phyloP scores from a whole-genome alignment of 306 rosid species.

The Gynostemma pentaphyllum region DNA sequence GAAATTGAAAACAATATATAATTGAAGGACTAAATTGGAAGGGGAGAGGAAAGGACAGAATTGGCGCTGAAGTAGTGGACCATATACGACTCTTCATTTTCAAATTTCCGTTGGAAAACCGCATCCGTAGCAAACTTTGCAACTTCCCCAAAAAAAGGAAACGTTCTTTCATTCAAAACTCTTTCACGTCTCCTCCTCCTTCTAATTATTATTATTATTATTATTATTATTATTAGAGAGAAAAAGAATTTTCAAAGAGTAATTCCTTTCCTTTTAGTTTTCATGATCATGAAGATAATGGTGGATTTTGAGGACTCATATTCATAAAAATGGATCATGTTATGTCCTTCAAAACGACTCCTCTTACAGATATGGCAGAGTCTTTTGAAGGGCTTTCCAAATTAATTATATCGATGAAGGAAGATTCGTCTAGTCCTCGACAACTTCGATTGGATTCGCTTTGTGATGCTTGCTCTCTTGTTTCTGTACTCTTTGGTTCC shows the following conservation, averaged over 20 bases:
- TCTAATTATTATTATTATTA: no score
- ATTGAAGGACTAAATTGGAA: no score
- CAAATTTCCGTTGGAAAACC: slow-evolving; percentile 13
- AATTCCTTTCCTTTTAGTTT: background rate
- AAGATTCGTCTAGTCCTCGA: slow-evolving; percentile 2
- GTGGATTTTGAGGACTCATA: background rate
- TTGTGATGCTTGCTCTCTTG: slow-evolving; percentile 49
- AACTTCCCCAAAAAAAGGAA: background rate
- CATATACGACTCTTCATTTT: background rate
- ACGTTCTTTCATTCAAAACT: background rate
- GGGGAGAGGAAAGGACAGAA: no score
- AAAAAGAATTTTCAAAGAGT: no score
- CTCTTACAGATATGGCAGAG: slow-evolving; percentile 57
- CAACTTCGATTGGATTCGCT: slow-evolving; percentile 37
- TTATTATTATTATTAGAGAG: no score
- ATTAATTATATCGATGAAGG: slow-evolving; percentile 7
- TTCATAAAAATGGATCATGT: background rate
- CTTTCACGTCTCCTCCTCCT: no score
- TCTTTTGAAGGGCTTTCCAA: slow-evolving; percentile 51
- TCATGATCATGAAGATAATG: background rate
- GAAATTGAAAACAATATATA: no score
- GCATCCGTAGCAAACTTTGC: slow-evolving; percentile 22
- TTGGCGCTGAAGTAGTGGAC: no score
- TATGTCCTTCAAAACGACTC: slow-evolving; percentile 15
- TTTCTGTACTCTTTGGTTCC: slow-evolving; percentile 62